Evolutionary conservation across 495 filamentous ascomycete species (phyloP).

Genomic region (Staphylotrichum longicolle): DNA sequence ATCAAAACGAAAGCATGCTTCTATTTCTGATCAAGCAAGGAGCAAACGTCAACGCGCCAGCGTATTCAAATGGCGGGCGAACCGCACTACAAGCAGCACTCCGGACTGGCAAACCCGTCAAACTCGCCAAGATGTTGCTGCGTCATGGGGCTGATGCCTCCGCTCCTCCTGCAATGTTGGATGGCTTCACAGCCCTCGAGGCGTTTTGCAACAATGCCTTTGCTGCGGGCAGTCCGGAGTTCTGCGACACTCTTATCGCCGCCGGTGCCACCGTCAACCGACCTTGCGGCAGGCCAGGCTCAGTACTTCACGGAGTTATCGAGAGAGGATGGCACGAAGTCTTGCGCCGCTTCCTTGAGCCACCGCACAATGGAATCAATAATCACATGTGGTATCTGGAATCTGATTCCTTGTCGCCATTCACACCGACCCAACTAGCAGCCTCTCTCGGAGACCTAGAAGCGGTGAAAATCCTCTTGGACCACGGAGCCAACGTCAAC

Average conservation of each 20-base stretch:
- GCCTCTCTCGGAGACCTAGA: background rate
- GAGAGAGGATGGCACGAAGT: background rate
- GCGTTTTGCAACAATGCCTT: background rate
- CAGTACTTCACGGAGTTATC: background rate
- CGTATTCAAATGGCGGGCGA: background rate
- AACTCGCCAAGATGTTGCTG: background rate
- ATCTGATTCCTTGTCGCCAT: background rate
- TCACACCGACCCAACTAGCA: conserved; percentile 2
- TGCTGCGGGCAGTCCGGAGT: background rate
- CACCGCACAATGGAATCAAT: background rate
- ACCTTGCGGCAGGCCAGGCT: background rate
- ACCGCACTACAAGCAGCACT: background rate
- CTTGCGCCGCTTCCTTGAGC: background rate
- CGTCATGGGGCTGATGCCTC: background rate
- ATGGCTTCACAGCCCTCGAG: background rate
- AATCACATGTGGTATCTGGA: background rate
- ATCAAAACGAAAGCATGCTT: background rate
- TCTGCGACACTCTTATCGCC: background rate
- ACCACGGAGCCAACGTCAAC: background rate
- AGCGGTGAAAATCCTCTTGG: background rate
- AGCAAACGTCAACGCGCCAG: conserved; percentile 2
- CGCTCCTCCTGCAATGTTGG: background rate
- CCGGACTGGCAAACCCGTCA: no score
- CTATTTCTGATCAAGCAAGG: background rate
- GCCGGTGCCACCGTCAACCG: conserved; percentile 1